phyloP scores from a whole-genome alignment of 1,139 yeast genomes.

The Hyphopichia burtonii region DNA sequence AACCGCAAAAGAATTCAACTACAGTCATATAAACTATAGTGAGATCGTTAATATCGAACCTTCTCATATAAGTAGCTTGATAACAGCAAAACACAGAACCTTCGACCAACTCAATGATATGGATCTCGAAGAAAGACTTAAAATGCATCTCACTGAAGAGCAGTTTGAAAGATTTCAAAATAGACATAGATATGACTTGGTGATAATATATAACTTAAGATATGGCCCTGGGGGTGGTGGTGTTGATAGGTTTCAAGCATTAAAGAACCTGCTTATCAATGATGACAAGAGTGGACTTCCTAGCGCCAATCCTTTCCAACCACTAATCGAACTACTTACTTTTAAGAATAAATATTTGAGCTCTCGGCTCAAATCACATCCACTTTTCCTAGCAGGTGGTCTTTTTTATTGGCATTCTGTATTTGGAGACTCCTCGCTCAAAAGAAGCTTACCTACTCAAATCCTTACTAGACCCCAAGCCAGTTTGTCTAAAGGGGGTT shows the following conservation, averaged over 20 bases:
- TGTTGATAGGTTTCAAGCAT: constrained; percentile 27
- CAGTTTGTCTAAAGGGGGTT: constrained; percentile 17
- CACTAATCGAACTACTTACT: constrained; percentile 54
- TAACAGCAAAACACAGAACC: constrained; percentile 23
- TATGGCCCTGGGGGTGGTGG: constrained; percentile 23
- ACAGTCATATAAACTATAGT: constrained; percentile 55
- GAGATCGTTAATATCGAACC: constrained; percentile 76
- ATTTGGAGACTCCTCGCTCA: constrained; percentile 31
- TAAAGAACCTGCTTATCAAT: constrained; percentile 19
- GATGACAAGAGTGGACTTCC: constrained; percentile 24
- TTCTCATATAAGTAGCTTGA: constrained; percentile 29
- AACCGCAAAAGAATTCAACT: constrained; percentile 53
- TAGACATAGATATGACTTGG: constrained; percentile 55
- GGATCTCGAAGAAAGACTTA: constrained; percentile 59
- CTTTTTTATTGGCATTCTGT: constrained; percentile 36
- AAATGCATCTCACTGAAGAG: constrained; percentile 49
- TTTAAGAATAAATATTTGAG: constrained; percentile 36
- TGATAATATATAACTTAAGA: constrained; percentile 60
- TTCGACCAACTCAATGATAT: constrained; percentile 46
- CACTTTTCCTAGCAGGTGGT: constrained; percentile 43
- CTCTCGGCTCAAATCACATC: constrained; percentile 32
- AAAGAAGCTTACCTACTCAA: constrained; percentile 14
- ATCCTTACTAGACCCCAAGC: constrained; percentile 23
- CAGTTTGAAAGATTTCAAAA: constrained; percentile 53
- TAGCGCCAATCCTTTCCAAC: constrained; percentile 43